phyloP scores from a whole-genome alignment of 805 yeast species.

The Metschnikowia borealis region DNA sequence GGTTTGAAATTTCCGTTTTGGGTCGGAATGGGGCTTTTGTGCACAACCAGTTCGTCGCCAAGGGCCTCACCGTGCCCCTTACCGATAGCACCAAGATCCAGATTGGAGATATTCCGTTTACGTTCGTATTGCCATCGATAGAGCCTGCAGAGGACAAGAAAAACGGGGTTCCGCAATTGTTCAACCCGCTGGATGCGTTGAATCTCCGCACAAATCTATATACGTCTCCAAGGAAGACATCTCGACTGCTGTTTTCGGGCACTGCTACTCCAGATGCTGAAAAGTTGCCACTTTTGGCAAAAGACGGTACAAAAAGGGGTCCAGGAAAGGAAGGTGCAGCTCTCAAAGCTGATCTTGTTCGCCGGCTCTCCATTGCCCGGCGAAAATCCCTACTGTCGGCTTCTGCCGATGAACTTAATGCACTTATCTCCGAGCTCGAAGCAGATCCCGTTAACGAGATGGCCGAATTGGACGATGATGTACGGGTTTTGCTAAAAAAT shows the following conservation, averaged over 20 bases:
- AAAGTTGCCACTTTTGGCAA: background rate
- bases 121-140: conserved; percentile 76
- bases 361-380: conserved; percentile 33
- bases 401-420: conserved; percentile 37
- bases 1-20: conserved; percentile 85
- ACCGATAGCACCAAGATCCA: conserved; percentile 80
- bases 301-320: background rate
- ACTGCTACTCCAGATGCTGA: background rate
- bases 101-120: conserved; percentile 87
- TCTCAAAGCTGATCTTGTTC: conserved; percentile 16
- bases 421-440: conserved; percentile 35
- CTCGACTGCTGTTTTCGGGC: background rate
- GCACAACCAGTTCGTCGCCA: conserved; percentile 82
- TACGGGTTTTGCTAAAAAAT: conserved; percentile 10
- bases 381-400: conserved; percentile 37
- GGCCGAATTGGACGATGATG: conserved; percentile 8
- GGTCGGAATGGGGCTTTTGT: conserved; percentile 98
- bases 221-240: conserved; percentile 19
- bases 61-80: conserved; percentile 87
- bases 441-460: conserved; percentile 19
- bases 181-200: conserved; percentile 61
- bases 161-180: conserved; percentile 29
- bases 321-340: background rate
- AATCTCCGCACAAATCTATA: conserved; percentile 51
- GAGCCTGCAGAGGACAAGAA: conserved; percentile 37